These are phyloP conservation scores for Hirschfeldia incana DNA, from an alignment of 345 rosid species.

Conservation along the genomic window DNA sequence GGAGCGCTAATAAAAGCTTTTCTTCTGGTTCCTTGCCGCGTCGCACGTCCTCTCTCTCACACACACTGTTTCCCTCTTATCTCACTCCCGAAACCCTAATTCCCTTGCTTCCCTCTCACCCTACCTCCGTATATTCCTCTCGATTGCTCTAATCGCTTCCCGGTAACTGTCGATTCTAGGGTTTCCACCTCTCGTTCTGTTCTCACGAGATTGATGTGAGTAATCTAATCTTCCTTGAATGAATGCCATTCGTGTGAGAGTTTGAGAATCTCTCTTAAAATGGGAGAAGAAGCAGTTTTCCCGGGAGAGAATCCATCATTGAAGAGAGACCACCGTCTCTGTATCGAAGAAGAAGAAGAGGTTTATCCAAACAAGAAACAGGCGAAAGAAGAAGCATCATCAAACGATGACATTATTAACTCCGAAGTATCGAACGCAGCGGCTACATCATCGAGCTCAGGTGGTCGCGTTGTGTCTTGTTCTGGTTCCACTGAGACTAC, in stretches of 20 bases:
- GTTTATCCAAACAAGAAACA: conserved; percentile 48
- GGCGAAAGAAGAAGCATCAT: conserved; percentile 63
- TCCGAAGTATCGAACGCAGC: conserved; percentile 44
- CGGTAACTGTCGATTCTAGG: conserved; percentile 3
- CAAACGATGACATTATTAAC: conserved; percentile 57
- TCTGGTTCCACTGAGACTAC: conserved; percentile 41
- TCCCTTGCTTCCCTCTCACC: neutral
- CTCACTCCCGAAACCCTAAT: conserved; percentile 51
- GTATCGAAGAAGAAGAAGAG: conserved; percentile 42
- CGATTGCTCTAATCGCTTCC: neutral
- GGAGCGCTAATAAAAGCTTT: conserved; percentile 45
- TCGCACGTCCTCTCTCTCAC: conserved; percentile 32
- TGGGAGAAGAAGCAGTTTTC: conserved; percentile 63
- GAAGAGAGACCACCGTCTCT: conserved; percentile 46
- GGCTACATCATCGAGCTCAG: neutral
- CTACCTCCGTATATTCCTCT: neutral
- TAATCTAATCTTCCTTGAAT: neutral
- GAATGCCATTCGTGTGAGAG: conserved; percentile 22
- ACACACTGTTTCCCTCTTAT: neutral
- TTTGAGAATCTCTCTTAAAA: conserved; percentile 21
- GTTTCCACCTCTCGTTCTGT: neutral
- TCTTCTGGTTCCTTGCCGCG: conserved; percentile 54
- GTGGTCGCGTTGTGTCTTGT: conserved; percentile 38
- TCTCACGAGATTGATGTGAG: conserved; percentile 24
- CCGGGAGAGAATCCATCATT: conserved; percentile 29